Percentiles rank a stretch among this genome's conserved stretches.
phyloP scores from a whole-genome alignment of 1,284 basidiomycete species.

The Boletus holoroseus region DNA sequence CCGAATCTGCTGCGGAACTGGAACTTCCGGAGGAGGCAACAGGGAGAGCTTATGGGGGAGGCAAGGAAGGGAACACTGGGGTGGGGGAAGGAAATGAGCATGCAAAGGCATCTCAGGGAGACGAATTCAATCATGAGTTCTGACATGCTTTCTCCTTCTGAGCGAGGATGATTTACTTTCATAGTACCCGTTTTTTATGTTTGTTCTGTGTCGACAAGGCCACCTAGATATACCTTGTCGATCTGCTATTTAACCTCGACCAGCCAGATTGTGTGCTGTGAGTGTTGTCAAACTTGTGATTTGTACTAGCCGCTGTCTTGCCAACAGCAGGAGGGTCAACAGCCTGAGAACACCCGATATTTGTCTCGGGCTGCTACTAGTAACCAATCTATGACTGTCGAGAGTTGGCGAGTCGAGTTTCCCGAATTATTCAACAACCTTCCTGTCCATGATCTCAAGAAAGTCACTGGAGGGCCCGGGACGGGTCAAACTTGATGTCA shows the following conservation, averaged over 20 bases:
- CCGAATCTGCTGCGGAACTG: constrained; percentile 46
- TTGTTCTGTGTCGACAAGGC: background rate
- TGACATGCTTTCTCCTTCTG: constrained; percentile 15
- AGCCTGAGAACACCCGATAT: background rate
- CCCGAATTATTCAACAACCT: background rate
- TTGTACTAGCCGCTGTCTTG: background rate
- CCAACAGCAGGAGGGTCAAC: background rate
- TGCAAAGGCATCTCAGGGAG: constrained; percentile 22
- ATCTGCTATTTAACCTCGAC: background rate
- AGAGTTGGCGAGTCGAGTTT: background rate
- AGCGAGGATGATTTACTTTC: background rate
- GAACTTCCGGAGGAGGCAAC: constrained; percentile 61
- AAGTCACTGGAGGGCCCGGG: too few species aligned
- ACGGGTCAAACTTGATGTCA: too few species aligned
- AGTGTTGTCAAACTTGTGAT: background rate
- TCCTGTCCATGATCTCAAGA: too few species aligned
- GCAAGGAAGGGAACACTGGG: constrained; percentile 13
- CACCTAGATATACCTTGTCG: constrained; percentile 3
- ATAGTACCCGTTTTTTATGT: constrained; percentile 13
- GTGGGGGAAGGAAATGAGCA: constrained; percentile 19
- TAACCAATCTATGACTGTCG: background rate
- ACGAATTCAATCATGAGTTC: constrained; percentile 48
- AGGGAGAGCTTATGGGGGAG: constrained; percentile 55
- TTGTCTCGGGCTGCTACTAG: background rate
- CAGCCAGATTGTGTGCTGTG: background rate